Base-by-base conservation (phyloP, 306 rosid species). In the Notholithocarpus densiflorus region DNA sequence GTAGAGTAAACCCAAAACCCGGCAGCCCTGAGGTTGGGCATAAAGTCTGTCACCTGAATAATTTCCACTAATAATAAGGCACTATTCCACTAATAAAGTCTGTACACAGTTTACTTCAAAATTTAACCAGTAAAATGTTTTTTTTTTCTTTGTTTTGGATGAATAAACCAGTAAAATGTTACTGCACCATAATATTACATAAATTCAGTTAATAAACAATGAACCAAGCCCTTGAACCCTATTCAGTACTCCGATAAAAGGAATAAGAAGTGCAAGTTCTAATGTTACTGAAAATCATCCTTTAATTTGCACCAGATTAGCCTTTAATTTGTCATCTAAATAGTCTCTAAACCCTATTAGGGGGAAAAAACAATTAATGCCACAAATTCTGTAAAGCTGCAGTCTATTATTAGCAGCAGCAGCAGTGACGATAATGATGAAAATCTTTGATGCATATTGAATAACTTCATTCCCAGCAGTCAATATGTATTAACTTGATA, bases 211-310 rank as follows among this genome's bases (percentile, higher is more conserved):
- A 6, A 37, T 37, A 32, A 66, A 32, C 71, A 32, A 66, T 32
- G 45, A 18, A 6, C 37, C 69, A 17, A 15, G 69, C 21, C n/a
- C 20, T 27, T 26, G 17, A 29, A 62, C 69, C 69, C 11, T 14
- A 62, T 29, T 26, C 13, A 6, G 24, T 32, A 31, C 10, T 27
- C 69, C 18, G n/a, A n/a, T n/a, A n/a, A n/a, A n/a, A n/a, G 27
- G 71, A 27, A 64, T 64, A 21, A 37, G 13, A 27, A 23, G 1
- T 26, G 56, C 4, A 43, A 9, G 17, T 17, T 93, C 99, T 59
- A 93, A 91, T 1, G 99, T 93, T 75, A 96, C 98, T 66, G 98
- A 96, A 89, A 96, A 96, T 69, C 99, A 84, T 57, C 99, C 99
- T 85, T 86, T 93, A 68, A 96, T 96, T 92, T 96, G 98, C 84